Conservation (phyloP, 768 basidiomycete species). For the Serendipita indica region DNA sequence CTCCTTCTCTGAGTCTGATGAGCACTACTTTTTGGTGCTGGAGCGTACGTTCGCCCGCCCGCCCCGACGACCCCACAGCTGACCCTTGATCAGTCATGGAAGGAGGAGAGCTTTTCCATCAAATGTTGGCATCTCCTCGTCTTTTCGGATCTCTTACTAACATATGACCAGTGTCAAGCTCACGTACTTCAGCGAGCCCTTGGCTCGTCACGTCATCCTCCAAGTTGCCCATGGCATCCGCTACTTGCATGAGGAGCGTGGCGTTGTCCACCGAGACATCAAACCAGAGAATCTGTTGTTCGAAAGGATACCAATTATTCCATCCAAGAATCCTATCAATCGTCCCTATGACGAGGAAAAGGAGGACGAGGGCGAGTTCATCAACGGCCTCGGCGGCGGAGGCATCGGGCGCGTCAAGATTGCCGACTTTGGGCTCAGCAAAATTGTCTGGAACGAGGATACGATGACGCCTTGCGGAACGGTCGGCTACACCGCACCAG, state of each 20-base stretch:
- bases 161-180: conserved; percentile 54
- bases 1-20: conserved; percentile 81
- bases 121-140: conserved; percentile 34
- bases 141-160: not conserved
- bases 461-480: conserved; percentile 99
- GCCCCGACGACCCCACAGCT: conserved; percentile 13
- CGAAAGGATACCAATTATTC: conserved; percentile 79
- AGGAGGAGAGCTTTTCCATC: conserved; percentile 96
- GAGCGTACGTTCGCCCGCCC: conserved; percentile 45
- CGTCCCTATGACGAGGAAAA: conserved; percentile 97
- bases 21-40: conserved; percentile 88
- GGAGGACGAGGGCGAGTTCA: conserved; percentile 95
- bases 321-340: conserved; percentile 55
- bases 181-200: conserved; percentile 94
- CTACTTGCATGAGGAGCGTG: conserved; percentile 92
- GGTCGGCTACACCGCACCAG: conserved; percentile 97
- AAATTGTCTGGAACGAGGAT: conserved; percentile 97
- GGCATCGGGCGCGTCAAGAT: conserved; percentile 98
- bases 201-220: conserved; percentile 92
- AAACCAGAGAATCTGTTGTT: conserved; percentile 97
- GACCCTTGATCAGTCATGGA: conserved; percentile 57
- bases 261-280: conserved; percentile 97
- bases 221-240: conserved; percentile 91
- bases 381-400: conserved; percentile 82
- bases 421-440: conserved; percentile 93